Conservation (phyloP, 2,329 filamentous ascomycete species). For the Hymenoscyphus linearis region DNA sequence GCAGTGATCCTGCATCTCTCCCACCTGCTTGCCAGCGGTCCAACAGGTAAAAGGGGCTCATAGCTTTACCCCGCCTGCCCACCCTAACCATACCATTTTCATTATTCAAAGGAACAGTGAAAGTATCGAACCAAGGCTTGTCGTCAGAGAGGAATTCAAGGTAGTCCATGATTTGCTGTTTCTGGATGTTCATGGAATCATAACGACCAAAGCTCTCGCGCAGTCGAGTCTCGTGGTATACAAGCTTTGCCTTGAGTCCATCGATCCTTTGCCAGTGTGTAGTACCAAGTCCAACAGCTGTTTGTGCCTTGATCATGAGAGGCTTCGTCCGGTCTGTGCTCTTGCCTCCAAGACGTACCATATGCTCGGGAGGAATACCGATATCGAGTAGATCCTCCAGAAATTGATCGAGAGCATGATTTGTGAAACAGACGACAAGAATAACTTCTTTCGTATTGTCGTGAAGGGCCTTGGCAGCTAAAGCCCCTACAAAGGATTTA, state of each 20-base stretch:
- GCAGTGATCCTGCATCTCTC: slow-evolving; percentile 41
- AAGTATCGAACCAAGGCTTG: slow-evolving; percentile 49
- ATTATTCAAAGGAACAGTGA: slow-evolving; percentile 42
- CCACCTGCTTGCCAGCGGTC: slow-evolving; percentile 45
- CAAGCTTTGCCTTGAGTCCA: slow-evolving; percentile 34
- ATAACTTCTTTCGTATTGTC: slow-evolving; percentile 45
- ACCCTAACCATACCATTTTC: slow-evolving; percentile 42
- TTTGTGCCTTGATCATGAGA: slow-evolving; percentile 43
- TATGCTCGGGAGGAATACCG: slow-evolving; percentile 43
- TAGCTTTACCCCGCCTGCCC: slow-evolving; percentile 39
- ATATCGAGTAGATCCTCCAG: slow-evolving; percentile 55
- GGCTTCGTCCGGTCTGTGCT: slow-evolving; percentile 42
- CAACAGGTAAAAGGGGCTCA: slow-evolving; percentile 47
- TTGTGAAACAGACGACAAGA: slow-evolving; percentile 60
- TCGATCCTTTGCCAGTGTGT: slow-evolving; percentile 40
- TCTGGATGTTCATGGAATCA: slow-evolving; percentile 9
- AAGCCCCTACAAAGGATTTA: slow-evolving; percentile 65
- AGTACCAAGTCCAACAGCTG: slow-evolving; percentile 29
- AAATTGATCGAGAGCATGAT: slow-evolving; percentile 59
- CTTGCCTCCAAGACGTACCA: slow-evolving; percentile 62
- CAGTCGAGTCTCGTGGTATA: slow-evolving; percentile 26
- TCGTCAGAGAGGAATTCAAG: slow-evolving; percentile 50
- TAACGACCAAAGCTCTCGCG: slow-evolving; percentile 19
- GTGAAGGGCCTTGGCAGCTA: slow-evolving; percentile 51
- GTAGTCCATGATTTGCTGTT: slow-evolving; percentile 35